Evolutionary conservation across 2,329 filamentous ascomycete genomes (phyloP), one percentile per base, ranked within the genome.

Genomic region (Penicillium sp.): DNA sequence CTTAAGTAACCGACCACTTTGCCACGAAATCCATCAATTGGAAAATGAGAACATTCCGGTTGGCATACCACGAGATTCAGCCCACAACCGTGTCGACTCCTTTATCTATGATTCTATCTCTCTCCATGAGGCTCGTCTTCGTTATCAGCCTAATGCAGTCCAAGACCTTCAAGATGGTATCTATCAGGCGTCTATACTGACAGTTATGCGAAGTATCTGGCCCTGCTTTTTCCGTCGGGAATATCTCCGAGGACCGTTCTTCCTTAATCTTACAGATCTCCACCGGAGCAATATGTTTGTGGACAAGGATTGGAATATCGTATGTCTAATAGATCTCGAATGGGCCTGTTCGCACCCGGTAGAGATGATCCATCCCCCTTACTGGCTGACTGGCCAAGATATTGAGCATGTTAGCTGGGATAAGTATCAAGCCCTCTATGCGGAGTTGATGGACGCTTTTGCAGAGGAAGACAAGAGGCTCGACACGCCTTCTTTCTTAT

Each of bases 181-280:
- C n/a, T 53, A 57, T 37, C 56, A 61, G 35, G 42, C 28, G 38
- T 51, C 52, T 49, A 62, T 46, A 54, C 54, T 51, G 56, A 56
- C 41, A 63, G 68, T 37, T 42, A 64, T 53, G 65, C 60, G 39
- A 67, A 65, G 48, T 27, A 54, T 47, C 33, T 57, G 18, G 44
- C 58, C 31, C 56, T 66, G 38, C 31, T 66, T 41, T 66, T 66
- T 59, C 42, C 56, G 31, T 3, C 49, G 44, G 12, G 64, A 69
- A 54, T 55, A 69, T 20, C 55, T 58, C 13, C 53, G 60, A 15
- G 68, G 72, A 3, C 67, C 68, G 1, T 74, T 71, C 50, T 45
- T 65, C 39, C 56, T 65, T 40, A 59, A 33, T 3, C 54, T 74
- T 18, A 73, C 71, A 5, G 72, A 76, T 54, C 50, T 76, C 3